Evolutionary conservation across 208 protist genomes (phyloP), one percentile per base, ranked within the genome.

Genomic region (Leptomonas pyrrhocoris): DNA sequence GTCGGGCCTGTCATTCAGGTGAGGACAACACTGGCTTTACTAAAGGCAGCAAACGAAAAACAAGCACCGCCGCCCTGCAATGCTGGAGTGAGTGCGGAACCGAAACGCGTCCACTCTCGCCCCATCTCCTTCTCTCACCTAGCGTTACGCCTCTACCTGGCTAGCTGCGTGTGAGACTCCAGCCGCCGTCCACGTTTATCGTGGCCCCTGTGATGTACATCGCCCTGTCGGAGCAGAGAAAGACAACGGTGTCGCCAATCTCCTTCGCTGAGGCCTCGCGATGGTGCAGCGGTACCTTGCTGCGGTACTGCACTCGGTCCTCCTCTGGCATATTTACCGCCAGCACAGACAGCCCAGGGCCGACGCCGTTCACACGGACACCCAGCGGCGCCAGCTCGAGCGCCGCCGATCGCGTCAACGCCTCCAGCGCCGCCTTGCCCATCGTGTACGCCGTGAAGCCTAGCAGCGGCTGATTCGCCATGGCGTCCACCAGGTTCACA

Each of bases 371-470:
- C 25, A 95, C 90, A 8, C 90, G 90, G 48, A 95, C 85, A 38
- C 25, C 21, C 34, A 82, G 30, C 31, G 81, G 74, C 1, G 86
- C 85, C 25, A 95, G 76, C 75, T 95, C 90, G 34, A 90, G 25
- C 19, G 90, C 90, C 0, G 87, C 78, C 8, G 86, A 82, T 66
- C 85, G 78, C 25, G 86, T 93, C 16, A 95, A 75, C 2, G 83
- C 85, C 55, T 86, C 73, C 16, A 95, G 45, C 19, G 90, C 90
- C 58, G 75, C 74, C 64, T 95, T 95, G 15, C 72, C 83, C 86
- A 95, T 95, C 25, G 80, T 90, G 81, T 95, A 95, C 18, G 84
- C 49, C 25, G 79, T 75, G 58, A 85, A 94, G n/a, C 74, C 78
- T 18, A 79, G 50, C 18, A 87, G 71, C 30, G 89, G 89, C 60